Percentiles rank a stretch among this genome's conserved stretches.
These are phyloP conservation scores for Fusarium lateritium DNA, from an alignment of 2,329 filamentous ascomycete genomes.

Conservation along the genomic window DNA sequence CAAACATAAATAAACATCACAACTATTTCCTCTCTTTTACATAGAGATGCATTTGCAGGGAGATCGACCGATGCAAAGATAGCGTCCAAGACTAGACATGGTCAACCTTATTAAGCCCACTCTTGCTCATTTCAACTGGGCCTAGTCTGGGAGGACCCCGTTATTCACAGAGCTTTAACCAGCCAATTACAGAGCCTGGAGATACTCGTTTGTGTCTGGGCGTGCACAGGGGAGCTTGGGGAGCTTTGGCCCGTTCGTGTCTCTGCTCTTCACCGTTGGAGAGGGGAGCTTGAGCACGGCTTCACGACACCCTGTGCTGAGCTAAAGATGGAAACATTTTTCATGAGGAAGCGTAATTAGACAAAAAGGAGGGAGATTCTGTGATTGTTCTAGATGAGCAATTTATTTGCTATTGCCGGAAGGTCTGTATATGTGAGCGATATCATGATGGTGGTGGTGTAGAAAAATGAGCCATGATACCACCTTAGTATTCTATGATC, in stretches of 20 bases:
- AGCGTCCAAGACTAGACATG: constrained; percentile 33
- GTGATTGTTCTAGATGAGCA: not conserved
- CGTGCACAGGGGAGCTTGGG: constrained; percentile 2
- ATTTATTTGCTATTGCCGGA: constrained; percentile 8
- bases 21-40: not conserved
- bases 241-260: constrained; percentile 28
- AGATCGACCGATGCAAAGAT: constrained; percentile 40
- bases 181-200: constrained; percentile 41
- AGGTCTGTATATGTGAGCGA: constrained; percentile 19
- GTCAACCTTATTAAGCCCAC: constrained; percentile 38
- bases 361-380: too few relatives aligned
- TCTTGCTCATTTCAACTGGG: constrained; percentile 46
- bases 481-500: constrained; percentile 4
- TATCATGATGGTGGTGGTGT: constrained; percentile 36
- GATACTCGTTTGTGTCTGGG: constrained; percentile 20
- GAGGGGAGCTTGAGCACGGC: constrained; percentile 21
- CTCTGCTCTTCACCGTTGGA: constrained; percentile 15
- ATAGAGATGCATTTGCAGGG: constrained; percentile 12
- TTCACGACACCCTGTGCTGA: constrained; percentile 8
- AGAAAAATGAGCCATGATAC: constrained; percentile 29
- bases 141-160: constrained; percentile 19
- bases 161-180: constrained; percentile 4
- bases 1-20: not conserved
- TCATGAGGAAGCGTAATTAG: not conserved
- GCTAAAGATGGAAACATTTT: constrained; percentile 5